phyloP scores from a whole-genome alignment of 2,329 filamentous ascomycete species.

The Penicillium sp. region DNA sequence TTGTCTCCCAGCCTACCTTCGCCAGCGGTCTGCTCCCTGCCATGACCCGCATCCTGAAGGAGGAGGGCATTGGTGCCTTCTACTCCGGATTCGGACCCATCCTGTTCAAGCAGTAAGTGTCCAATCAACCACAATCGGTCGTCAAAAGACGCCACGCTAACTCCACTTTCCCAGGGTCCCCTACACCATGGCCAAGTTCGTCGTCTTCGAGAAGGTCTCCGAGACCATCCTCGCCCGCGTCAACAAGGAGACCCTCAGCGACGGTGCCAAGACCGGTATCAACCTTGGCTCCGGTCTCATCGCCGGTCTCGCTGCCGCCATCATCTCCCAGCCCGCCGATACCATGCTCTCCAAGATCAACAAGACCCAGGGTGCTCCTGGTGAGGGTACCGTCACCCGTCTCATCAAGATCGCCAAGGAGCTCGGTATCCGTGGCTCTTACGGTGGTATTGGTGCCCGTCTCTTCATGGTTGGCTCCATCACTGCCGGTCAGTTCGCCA shows the following conservation, averaged over 20 bases:
- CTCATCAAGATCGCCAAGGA: slow-evolving; percentile 85
- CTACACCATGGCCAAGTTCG: slow-evolving; percentile 94
- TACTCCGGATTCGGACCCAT: slow-evolving; percentile 89
- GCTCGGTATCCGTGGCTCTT: slow-evolving; percentile 74
- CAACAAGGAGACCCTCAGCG: slow-evolving; percentile 68
- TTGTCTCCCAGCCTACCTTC: slow-evolving; percentile 83
- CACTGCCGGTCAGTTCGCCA: slow-evolving; percentile 79
- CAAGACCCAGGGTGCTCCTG: slow-evolving; percentile 84
- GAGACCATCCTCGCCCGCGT: slow-evolving; percentile 66
- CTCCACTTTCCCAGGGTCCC: slow-evolving; percentile 59
- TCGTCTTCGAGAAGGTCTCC: slow-evolving; percentile 84
- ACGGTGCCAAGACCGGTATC: slow-evolving; percentile 68
- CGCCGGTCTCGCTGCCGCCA: slow-evolving; percentile 76
- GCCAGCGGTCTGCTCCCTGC: slow-evolving; percentile 74
- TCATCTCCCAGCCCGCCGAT: slow-evolving; percentile 85
- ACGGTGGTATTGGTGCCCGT: slow-evolving; percentile 70
- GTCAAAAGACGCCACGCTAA: slow-evolving; percentile 1
- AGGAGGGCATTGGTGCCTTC: slow-evolving; percentile 79
- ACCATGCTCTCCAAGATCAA: slow-evolving; percentile 96
- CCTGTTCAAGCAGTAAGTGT: slow-evolving; percentile 71
- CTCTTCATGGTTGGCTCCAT: slow-evolving; percentile 58
- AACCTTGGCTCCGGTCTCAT: slow-evolving; percentile 83
- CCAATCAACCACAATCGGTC: too few species aligned
- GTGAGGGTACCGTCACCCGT: slow-evolving; percentile 75
- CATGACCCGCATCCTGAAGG: slow-evolving; percentile 77